Base-by-base conservation (phyloP, 768 basidiomycete species). In the Termitomyces sp. region DNA sequence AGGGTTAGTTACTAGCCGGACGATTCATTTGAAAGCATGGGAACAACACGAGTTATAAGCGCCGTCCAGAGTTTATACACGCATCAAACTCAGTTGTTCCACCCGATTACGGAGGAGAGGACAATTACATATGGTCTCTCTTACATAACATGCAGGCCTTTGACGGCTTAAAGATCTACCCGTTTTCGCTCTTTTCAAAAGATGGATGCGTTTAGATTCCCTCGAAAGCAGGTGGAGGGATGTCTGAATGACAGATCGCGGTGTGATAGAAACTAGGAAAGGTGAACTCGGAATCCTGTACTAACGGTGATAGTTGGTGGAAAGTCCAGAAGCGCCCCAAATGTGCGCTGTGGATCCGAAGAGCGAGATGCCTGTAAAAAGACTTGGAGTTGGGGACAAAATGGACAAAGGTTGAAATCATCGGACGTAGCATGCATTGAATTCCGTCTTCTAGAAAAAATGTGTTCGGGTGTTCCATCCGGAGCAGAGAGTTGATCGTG, bases 11-110 rank as follows among this genome's bases (percentile, higher is more conserved):
- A 53, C n/a, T 6, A 54, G 57, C 50, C 37, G 34, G 45, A 29
- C 4, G 34, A 36, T 62, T 50, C 63, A 63, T 66, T 63, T 66
- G 63, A 63, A 60, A 60, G 49, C 62, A 60, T 56, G 65, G 59
- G 53, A 63, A 57, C 17, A 32, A 36, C 51, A 60, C 56, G 51
- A 48, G 59, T 51, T 20, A 52, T 37, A 25, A 5, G 45, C 37
- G 32, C 48, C 59, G 42, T 40, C 25, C 29, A 34, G 25, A 25
- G n/a, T 40, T 37, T n/a, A 54, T 64, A 40, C 40, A 60, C 36
- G 43, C 43, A 47, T 57, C 57, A 46, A 38, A 31, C 42, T 43
- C 37, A 38, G 8, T 32, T 25, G 38, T 37, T 46, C 40, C 40
- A 42, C 34, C 7, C 15, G 40, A 37, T 42, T 56, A 57, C 56